Percentiles rank a stretch among this genome's conserved stretches.
Evolutionary conservation across 2,329 filamentous ascomycete species (phyloP).

Genomic region (Diaporthe sp.): DNA sequence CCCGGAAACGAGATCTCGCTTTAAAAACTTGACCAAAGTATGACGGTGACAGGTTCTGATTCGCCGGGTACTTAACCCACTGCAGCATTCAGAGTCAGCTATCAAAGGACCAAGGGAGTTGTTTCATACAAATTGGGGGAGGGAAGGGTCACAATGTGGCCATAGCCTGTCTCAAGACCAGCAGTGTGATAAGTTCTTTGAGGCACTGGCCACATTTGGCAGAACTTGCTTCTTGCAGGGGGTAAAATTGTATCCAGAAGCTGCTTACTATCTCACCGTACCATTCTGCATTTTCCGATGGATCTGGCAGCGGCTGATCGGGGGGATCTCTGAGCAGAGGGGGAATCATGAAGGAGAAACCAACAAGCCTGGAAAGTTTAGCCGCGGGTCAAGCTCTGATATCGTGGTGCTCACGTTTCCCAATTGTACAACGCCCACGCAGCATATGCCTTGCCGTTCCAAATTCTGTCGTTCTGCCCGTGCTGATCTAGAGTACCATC

Average conservation of each 20-base stretch:
- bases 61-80: background rate
- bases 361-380: background rate
- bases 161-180: too few species aligned
- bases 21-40: background rate
- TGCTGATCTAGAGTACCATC: background rate
- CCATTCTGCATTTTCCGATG: background rate
- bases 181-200: too few species aligned
- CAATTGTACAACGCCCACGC: constrained; percentile 2
- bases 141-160: too few species aligned
- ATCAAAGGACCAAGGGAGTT: too few species aligned
- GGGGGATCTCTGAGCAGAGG: background rate
- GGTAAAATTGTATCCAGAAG: too few species aligned
- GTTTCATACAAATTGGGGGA: too few species aligned
- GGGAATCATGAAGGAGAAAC: background rate
- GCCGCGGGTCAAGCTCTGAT: background rate
- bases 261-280: background rate
- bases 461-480: background rate
- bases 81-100: too few species aligned
- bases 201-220: too few species aligned
- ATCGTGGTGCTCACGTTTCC: background rate
- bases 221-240: too few species aligned
- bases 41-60: background rate
- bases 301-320: background rate
- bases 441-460: background rate
- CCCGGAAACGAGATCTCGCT: background rate